Base-by-base conservation (phyloP, 1,139 yeast genomes). In the Hemisphaericaspora lyxosophila region DNA sequence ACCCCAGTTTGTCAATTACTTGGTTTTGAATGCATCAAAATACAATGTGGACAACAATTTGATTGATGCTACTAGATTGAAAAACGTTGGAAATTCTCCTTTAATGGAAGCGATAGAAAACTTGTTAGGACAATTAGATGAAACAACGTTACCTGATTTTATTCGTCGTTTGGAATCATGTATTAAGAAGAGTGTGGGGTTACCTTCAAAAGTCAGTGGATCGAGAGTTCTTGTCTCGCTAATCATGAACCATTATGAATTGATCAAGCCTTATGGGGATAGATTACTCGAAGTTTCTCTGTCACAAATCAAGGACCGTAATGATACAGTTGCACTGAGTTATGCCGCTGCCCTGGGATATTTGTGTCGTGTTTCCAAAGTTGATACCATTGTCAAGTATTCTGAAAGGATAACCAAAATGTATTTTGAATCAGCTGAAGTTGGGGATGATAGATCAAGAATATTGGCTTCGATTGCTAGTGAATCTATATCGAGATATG, bases 161-260 rank as follows among this genome's bases (percentile, higher is more conserved):
- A 67, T 87, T 5, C 67, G 64, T 4, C 62, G 57, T 38, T 62
- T 80, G 39, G 75, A 61, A 39, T 62, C 53, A 11, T 69, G 82
- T 2, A 71, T 86, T 6, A 81, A 80, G 45, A 75, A 71, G 43
- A 78, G 95, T 0, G 86, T 90, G 23, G 98, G 97, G 0, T 68
- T 92, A 22, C 97, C 97, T 0, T 88, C 97, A 0, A 89, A 89
- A 54, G 89, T 87, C 1, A 89, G 94, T 31, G 89, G 92, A 0
- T 78, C 95, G n/a, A 75, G 81, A 46, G 82, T 90, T 0, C 59
- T 89, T 17, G 87, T 84, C 6, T 73, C 79, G 17, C 59, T 89
- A 40, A 75, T 84, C 1, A 66, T 78, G 18, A 73, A 81, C 45
- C 80, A 84, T 49, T 57, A 73, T n/a, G 70, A 72, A 24, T 54